Evolutionary conservation across 163 green algal species (phyloP), one percentile per base, ranked within the genome.

Genomic region (Chloroidium sp.): DNA sequence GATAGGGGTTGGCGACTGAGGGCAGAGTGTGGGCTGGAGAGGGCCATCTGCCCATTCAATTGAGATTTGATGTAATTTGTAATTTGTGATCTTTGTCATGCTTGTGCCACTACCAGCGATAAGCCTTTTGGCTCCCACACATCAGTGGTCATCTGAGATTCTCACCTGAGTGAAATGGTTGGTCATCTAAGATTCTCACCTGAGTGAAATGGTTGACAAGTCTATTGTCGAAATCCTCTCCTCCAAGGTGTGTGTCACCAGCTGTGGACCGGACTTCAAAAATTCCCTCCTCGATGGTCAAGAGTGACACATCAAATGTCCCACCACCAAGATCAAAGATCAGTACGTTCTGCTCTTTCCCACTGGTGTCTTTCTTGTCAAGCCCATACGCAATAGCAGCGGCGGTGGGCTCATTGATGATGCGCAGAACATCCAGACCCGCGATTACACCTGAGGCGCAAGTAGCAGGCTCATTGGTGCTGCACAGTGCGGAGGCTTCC

Each of bases 311-410:
- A 93, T 98, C 95, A 86, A 97, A 96, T n/a, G 94, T 97, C 78
- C 95, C 95, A 74, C 95, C 95, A 13, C 96, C 96, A 75, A 98
- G 90, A 87, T 99, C 96, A 82, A 98, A 99, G 85, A 99, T 97
- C 57, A 99, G 91, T 81, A 99, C 93, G 67, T 84, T 86, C 59
- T 61, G 69, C 79, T 86, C 83, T 57, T 75, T 75, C 59, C 62
- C 77, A 1, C 76, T 74, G 36, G 75, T 84, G 68, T 78, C 81
- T 88, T 96, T 96, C 89, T 97, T 97, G 89, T 98, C 94, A 58
- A 98, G 88, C 59, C 95, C 64, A 86, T 98, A 97, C 0, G 95
- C 94, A 62, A 98, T 93, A 78, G 94, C 94, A 1, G 95, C 95
- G 4, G 95, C 95, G 4, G 94, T 98, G 10, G 95, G 94, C 88